Evolutionary conservation across 805 yeast species (phyloP).

Genomic region (Myxozyma vanderwaltii): DNA sequence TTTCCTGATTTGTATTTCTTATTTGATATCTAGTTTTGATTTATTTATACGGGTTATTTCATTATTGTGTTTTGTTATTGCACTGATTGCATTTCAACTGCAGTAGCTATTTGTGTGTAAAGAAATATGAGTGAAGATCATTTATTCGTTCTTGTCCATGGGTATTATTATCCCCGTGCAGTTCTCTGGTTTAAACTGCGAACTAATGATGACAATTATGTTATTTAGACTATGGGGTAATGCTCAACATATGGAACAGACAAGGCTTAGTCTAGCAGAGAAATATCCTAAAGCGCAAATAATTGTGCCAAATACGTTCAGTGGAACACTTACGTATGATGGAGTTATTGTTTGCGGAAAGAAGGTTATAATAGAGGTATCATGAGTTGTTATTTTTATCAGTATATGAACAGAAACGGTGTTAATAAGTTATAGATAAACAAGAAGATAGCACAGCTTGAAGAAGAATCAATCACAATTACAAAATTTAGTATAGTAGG

Average conservation of each 20-base stretch:
- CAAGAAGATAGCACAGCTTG: slow-evolving; percentile 50
- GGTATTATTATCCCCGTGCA: too few species aligned
- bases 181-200: too few species aligned
- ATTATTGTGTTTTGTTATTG: too few species aligned
- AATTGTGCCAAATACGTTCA: slow-evolving; percentile 34
- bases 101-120: too few species aligned
- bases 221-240: slow-evolving; percentile 60
- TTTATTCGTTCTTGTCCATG: slow-evolving; percentile 73
- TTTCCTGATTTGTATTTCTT: too few species aligned
- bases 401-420: too few species aligned
- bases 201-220: too few species aligned
- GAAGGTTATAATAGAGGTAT: slow-evolving; percentile 66
- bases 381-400: slow-evolving; percentile 31
- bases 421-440: slow-evolving; percentile 37
- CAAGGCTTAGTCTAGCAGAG: slow-evolving; percentile 49
- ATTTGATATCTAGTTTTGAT: too few species aligned
- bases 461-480: slow-evolving; percentile 48
- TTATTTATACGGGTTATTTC: too few species aligned
- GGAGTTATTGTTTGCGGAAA: slow-evolving; percentile 77
- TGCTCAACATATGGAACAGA: slow-evolving; percentile 56
- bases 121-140: slow-evolving; percentile 45
- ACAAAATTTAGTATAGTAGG: slow-evolving; percentile 74
- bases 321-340: slow-evolving; percentile 57
- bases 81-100: too few species aligned
- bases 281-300: slow-evolving; percentile 45